Percentiles rank a stretch among this genome's conserved stretches.
Conservation (phyloP, 108 stramenopile genomes). For the Tribonema minus region DNA sequence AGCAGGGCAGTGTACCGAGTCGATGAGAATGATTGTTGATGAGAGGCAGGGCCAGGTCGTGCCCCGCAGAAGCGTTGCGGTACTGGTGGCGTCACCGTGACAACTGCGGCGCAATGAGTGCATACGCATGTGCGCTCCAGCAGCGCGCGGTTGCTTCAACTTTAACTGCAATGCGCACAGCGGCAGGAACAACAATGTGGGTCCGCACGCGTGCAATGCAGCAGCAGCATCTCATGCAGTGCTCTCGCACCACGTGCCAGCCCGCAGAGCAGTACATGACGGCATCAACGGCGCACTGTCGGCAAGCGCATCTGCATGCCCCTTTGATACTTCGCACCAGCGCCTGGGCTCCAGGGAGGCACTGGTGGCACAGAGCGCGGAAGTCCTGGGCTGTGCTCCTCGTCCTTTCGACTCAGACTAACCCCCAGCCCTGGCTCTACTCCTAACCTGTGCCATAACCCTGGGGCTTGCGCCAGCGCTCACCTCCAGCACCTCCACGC, state of each 20-base stretch:
- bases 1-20: too few relatives aligned
- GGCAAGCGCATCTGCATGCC: neutral
- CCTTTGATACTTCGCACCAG: neutral
- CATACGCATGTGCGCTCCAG: neutral
- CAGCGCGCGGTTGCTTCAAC: too few relatives aligned
- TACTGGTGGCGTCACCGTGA: too few relatives aligned
- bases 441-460: neutral
- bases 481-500: conserved; percentile 8
- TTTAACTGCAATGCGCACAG: too few relatives aligned
- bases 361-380: neutral
- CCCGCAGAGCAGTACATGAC: neutral
- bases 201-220: neutral
- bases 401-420: neutral
- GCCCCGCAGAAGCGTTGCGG: too few relatives aligned
- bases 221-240: neutral
- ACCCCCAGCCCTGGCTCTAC: neutral
- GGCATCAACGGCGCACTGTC: neutral
- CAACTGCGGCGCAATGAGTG: too few relatives aligned
- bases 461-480: neutral
- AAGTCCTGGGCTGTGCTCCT: neutral
- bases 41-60: too few relatives aligned
- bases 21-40: too few relatives aligned
- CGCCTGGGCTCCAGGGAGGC: neutral
- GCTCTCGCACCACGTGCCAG: neutral
- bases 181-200: too few relatives aligned